These are phyloP conservation scores for Jatropha podagrica DNA, from an alignment of 441 rosid genomes.

Conservation along the genomic window DNA sequence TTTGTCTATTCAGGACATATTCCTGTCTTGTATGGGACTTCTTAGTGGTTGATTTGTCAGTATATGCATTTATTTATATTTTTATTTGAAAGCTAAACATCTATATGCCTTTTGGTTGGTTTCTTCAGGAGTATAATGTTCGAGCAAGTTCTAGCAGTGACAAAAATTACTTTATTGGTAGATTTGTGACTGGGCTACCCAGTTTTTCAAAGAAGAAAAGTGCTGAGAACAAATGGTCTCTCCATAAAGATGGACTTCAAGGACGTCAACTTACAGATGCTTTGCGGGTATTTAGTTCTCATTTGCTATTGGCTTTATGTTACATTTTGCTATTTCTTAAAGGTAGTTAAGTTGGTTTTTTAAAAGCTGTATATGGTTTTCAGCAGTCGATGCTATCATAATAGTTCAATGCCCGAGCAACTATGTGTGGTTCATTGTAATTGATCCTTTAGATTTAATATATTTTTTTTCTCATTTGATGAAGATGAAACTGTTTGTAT, in stretches of 20 bases:
- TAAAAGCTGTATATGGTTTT: not conserved
- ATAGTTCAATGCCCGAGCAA: not conserved
- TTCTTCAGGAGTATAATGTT: conserved; percentile 77
- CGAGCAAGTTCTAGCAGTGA: conserved; percentile 60
- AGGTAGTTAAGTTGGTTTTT: not conserved
- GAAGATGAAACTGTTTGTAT: not conserved
- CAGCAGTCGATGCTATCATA: not conserved
- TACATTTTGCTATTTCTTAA: not conserved
- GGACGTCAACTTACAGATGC: conserved; percentile 85
- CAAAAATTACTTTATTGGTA: conserved; percentile 86
- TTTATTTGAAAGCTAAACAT: conserved; percentile 7
- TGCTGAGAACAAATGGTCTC: conserved; percentile 85
- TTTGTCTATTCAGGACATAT: not conserved
- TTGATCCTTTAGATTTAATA: not conserved
- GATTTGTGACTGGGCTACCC: conserved; percentile 83
- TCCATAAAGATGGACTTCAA: conserved; percentile 83
- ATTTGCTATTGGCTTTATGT: not conserved
- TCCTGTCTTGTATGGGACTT: not conserved
- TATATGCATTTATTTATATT: not conserved
- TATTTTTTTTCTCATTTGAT: not conserved
- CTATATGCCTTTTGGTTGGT: conserved; percentile 2
- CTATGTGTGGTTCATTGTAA: not conserved
- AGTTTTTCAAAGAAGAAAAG: conserved; percentile 76
- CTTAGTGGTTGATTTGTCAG: not conserved
- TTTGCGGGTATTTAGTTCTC: conserved; percentile 53